These are phyloP conservation scores for Effrenium voratum DNA, from an alignment of 73 alveolate species.

Conservation along the genomic window DNA sequence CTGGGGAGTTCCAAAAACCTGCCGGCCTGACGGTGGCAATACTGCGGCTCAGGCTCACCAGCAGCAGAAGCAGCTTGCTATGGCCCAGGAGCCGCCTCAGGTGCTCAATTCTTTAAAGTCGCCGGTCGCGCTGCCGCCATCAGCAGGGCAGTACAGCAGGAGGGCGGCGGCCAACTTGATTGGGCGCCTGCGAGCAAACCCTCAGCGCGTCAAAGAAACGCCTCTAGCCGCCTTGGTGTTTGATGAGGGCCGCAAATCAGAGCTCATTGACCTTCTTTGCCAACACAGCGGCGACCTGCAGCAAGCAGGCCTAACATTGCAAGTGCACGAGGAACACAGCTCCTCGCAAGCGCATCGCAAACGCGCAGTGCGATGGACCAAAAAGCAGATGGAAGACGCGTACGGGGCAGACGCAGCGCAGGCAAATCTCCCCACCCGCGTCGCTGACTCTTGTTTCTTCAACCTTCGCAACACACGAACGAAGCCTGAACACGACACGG, in stretches of 20 bases:
- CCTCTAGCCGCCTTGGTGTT: neutral
- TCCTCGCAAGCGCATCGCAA: neutral
- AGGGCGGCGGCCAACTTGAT: constrained; percentile 58
- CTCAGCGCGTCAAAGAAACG: neutral
- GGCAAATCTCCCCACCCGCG: too few relatives aligned
- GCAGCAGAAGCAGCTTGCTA: neutral
- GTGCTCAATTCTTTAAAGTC: too few relatives aligned
- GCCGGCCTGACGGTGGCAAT: too few relatives aligned
- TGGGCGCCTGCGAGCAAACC: neutral
- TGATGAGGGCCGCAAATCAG: neutral
- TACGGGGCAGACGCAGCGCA: neutral
- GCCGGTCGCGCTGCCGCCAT: too few relatives aligned
- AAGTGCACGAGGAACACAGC: neutral
- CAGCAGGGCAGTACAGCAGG: too few relatives aligned
- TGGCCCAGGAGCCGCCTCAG: neutral
- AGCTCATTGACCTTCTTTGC: constrained; percentile 7
- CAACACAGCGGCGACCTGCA: neutral
- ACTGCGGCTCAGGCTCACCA: neutral
- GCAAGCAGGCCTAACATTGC: neutral
- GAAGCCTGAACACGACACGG: too few relatives aligned
- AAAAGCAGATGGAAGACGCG: constrained; percentile 13
- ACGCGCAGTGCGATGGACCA: constrained; percentile 36
- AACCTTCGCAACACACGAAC: too few relatives aligned
- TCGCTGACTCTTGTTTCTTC: too few relatives aligned
- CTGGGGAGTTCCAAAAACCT: neutral